Conservation (phyloP, 164 flowering plant species). For the Santalum album region DNA sequence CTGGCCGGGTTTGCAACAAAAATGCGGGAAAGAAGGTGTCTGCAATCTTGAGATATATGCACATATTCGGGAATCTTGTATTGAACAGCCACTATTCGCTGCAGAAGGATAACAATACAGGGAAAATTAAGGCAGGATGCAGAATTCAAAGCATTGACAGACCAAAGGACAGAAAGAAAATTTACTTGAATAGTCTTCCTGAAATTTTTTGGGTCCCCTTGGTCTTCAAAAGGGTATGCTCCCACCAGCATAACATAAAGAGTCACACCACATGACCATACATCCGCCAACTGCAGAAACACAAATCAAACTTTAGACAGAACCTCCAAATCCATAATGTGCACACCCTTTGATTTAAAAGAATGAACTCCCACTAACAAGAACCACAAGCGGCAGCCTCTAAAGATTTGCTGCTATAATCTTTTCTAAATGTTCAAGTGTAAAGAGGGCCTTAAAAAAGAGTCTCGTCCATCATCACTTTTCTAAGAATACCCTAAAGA, state of each 20-base stretch:
- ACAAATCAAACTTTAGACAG: not conserved
- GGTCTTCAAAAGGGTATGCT: conserved; percentile 74
- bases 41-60: conserved; percentile 79
- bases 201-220: conserved; percentile 62
- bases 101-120: conserved; percentile 19
- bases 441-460: no score
- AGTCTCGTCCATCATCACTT: no score
- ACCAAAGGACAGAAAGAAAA: not conserved
- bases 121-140: not conserved
- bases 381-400: no score
- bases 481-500: no score
- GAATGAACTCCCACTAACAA: no score
- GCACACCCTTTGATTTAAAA: no score
- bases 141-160: not conserved
- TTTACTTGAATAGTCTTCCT: conserved; percentile 67
- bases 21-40: conserved; percentile 64
- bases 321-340: not conserved
- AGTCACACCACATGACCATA: conserved; percentile 77
- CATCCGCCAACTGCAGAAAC: conserved; percentile 48
- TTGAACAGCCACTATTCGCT: conserved; percentile 78
- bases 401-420: no score
- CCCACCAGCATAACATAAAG: conserved; percentile 70
- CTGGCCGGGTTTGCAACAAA: conserved; percentile 61
- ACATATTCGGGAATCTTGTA: conserved; percentile 83
- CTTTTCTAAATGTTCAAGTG: no score